These are phyloP conservation scores for Drosera capensis DNA, from an alignment of 148 eudicot genomes.

Conservation along the genomic window DNA sequence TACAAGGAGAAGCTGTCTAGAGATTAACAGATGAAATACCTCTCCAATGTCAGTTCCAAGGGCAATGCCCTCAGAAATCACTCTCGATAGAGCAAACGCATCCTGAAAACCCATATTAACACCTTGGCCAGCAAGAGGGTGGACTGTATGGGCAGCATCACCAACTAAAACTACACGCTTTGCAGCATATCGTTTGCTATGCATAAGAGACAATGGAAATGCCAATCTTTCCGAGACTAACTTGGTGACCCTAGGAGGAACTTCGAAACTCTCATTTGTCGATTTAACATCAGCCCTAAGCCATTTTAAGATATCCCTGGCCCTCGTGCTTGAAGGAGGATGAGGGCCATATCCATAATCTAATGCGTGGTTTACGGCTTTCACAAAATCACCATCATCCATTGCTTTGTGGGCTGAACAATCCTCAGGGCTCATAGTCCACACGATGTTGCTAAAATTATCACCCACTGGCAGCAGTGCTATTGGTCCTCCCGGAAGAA, in stretches of 20 bases:
- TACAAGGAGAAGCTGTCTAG: not conserved
- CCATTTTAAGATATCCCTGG: conserved; percentile 36
- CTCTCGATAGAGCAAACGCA: conserved; percentile 62
- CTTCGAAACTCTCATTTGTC: conserved; percentile 60
- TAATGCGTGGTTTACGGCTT: conserved; percentile 61
- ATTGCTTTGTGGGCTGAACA: conserved; percentile 41
- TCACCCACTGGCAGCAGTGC: conserved; percentile 91
- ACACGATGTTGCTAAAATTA: conserved; percentile 88
- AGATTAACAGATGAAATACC: no score
- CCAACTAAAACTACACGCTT: conserved; percentile 72
- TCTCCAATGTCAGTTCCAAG: conserved; percentile 92
- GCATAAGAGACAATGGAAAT: conserved; percentile 77
- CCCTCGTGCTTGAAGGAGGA: conserved; percentile 44
- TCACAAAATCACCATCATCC: conserved; percentile 56
- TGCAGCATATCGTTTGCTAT: conserved; percentile 55
- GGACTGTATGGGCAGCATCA: conserved; percentile 98
- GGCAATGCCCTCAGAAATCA: conserved; percentile 71
- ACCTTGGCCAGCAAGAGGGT: conserved; percentile 99
- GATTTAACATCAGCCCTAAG: conserved; percentile 30
- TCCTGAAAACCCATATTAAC: conserved; percentile 96
- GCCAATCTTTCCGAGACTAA: conserved; percentile 73
- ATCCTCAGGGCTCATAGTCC: conserved; percentile 90
- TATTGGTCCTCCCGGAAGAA: conserved; percentile 88
- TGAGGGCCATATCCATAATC: conserved; percentile 82
- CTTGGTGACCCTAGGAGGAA: conserved; percentile 70